A percentile compares a stretch with the other conserved stretches of the same genome.
Evolutionary conservation across 140 eudicot genomes (phyloP).

Genomic region (Anethum foeniculum): DNA sequence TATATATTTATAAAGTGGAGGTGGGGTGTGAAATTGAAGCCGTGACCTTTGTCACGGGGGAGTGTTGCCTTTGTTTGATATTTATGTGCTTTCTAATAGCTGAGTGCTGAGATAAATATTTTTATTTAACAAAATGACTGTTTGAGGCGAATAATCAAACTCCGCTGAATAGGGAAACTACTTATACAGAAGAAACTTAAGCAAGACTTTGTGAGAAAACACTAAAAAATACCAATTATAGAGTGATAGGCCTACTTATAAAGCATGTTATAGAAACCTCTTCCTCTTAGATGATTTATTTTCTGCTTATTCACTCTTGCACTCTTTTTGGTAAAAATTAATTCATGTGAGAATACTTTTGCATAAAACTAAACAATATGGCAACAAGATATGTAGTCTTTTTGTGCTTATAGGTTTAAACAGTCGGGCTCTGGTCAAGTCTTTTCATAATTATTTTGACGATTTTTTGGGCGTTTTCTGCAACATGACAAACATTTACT

Average conservation of each 20-base stretch:
- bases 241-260: neutral
- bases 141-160: neutral
- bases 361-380: neutral
- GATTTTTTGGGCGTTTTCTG: neutral
- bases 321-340: neutral
- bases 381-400: neutral
- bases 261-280: neutral
- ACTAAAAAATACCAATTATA: neutral
- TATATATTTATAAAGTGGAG: too few species aligned
- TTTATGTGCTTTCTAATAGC: neutral
- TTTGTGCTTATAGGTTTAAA: neutral
- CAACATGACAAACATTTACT: neutral
- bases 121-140: neutral
- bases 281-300: neutral
- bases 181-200: neutral
- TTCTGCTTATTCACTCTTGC: neutral
- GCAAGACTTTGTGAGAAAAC: neutral
- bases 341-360: neutral
- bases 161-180: neutral
- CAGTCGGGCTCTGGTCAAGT: neutral
- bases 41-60: neutral
- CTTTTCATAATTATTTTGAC: neutral
- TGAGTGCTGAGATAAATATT: too few species aligned
- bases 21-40: too few species aligned
- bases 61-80: neutral